Base-by-base conservation (phyloP, 331 rosid species). In the Acacia pycnantha region DNA sequence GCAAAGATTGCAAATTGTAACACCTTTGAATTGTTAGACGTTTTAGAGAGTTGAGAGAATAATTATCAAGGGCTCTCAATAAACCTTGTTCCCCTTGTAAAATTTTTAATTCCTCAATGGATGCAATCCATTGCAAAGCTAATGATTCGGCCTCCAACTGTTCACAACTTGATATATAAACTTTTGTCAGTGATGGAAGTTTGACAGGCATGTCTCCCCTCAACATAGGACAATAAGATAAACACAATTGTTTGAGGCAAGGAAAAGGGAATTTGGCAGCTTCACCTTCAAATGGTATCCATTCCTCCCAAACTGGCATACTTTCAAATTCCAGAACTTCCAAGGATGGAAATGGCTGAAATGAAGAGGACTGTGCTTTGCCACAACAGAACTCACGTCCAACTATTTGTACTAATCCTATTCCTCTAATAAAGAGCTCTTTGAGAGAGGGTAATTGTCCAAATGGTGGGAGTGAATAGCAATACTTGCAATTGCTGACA, bases 361-460 rank as follows among this genome's bases (percentile, higher is more conserved):
- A 68, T 13, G 44, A 70, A 70, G 29, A 44, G 40, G 61, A 46
- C 26, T 64, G 62, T 6, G 6, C 40, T 6, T 29, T 27, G 16
- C 79, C 70, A 27, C 73, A 81, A 24, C 51, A 82, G 59, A 88
- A 84, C n/a, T 88, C 84, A 44, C 22, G 22, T 0, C 85, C 83
- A 14, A 86, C 31, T 12, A 7, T 56, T 51, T 72, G 37, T 19
- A 83, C 73, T 10, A 43, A 74, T 65, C 43, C 47, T 22, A 83
- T 50, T 1, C 81, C 44, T 8, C 18, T 8, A 78, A 89, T 58
- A 7, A 2, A 4, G 15, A 86, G 87, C 35, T 82, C 50, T n/a
- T n/a, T 64, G 22, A 87, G 84, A 44, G 37, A 56, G 43, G 65
- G 84, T 51, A 87, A 41, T 47, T 76, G 76, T 26, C 92, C 90